Percentiles rank a stretch among this genome's conserved stretches.
Evolutionary conservation across 2,329 filamentous ascomycete species (phyloP).

Genomic region (Aaosphaeria pasadenensis): DNA sequence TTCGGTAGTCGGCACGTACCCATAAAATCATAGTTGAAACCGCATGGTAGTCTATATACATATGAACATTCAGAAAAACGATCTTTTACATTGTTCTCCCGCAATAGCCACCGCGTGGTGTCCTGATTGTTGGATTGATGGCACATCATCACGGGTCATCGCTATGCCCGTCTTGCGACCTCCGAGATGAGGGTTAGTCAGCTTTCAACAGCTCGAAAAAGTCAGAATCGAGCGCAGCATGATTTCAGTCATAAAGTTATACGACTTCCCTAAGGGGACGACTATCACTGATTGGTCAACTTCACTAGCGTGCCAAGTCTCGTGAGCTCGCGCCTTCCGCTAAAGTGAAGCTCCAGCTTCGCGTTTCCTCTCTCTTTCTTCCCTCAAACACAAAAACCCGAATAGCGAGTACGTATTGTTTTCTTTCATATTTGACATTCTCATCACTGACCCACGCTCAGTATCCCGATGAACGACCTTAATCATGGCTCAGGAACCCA

Average conservation of each 20-base stretch:
- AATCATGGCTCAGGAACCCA: constrained; percentile 6
- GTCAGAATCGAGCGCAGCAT: too few relatives aligned
- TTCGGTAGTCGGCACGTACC: too few relatives aligned
- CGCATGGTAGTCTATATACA: too few relatives aligned
- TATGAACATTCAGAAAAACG: constrained; percentile 2
- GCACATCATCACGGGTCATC: too few relatives aligned
- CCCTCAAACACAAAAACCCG: constrained; percentile 13
- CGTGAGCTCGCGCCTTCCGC: neutral
- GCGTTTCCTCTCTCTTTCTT: constrained; percentile 8
- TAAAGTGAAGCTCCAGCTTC: neutral
- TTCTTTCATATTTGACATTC: neutral
- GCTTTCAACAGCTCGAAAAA: too few relatives aligned
- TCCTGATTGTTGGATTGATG: too few relatives aligned
- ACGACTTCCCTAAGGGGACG: too few relatives aligned
- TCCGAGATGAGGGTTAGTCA: too few relatives aligned
- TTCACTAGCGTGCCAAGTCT: neutral
- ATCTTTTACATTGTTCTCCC: neutral
- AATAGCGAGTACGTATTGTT: neutral
- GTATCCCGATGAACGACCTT: constrained; percentile 14
- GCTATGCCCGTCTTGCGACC: too few relatives aligned
- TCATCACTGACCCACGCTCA: neutral
- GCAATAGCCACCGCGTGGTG: too few relatives aligned
- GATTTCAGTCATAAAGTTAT: too few relatives aligned
- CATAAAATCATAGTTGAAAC: too few relatives aligned
- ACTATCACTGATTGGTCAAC: neutral